phyloP scores from a whole-genome alignment of 2,329 filamentous ascomycete species.

The Graphiopsis chlorocephala region DNA sequence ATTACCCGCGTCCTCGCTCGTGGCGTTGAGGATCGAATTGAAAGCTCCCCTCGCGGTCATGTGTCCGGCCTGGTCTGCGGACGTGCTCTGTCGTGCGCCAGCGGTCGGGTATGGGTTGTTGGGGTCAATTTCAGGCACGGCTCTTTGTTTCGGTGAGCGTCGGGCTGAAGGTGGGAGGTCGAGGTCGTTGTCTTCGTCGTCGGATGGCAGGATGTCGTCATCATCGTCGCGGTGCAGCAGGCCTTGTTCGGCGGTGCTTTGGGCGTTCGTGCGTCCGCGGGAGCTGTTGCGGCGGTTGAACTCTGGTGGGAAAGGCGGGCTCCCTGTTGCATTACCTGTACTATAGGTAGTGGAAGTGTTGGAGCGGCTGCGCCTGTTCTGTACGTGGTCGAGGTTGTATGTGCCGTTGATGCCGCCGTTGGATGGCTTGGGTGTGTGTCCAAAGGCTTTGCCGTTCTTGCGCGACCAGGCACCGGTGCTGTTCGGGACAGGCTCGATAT shows the following conservation, averaged over 20 bases:
- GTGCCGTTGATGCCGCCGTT: conserved; percentile 54
- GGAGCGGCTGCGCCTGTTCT: conserved; percentile 33
- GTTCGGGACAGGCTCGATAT: conserved; percentile 73
- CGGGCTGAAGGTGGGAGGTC: conserved; percentile 59
- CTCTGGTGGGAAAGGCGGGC: conserved; percentile 44
- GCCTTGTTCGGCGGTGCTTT: conserved; percentile 49
- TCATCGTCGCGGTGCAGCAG: conserved; percentile 51
- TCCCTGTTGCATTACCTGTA: conserved; percentile 54
- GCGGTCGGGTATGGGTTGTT: conserved; percentile 41
- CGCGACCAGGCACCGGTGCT: conserved; percentile 73
- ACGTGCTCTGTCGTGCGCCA: conserved; percentile 32
- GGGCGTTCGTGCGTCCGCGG: conserved; percentile 45
- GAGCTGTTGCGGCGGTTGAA: conserved; percentile 54
- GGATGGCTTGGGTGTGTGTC: conserved; percentile 66
- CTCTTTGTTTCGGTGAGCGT: conserved; percentile 42
- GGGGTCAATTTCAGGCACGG: conserved; percentile 20
- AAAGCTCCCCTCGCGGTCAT: conserved; percentile 75
- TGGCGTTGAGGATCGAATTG: conserved; percentile 71
- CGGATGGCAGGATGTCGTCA: conserved; percentile 44
- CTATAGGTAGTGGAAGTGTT: conserved; percentile 56
- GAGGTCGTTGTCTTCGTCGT: conserved; percentile 55
- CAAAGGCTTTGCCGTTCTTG: conserved; percentile 71
- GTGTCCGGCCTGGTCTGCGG: not conserved
- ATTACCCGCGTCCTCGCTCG: conserved; percentile 81
- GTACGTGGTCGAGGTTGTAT: conserved; percentile 31